Conservation (phyloP, 306 rosid genomes). For the Trifolium repens region DNA sequence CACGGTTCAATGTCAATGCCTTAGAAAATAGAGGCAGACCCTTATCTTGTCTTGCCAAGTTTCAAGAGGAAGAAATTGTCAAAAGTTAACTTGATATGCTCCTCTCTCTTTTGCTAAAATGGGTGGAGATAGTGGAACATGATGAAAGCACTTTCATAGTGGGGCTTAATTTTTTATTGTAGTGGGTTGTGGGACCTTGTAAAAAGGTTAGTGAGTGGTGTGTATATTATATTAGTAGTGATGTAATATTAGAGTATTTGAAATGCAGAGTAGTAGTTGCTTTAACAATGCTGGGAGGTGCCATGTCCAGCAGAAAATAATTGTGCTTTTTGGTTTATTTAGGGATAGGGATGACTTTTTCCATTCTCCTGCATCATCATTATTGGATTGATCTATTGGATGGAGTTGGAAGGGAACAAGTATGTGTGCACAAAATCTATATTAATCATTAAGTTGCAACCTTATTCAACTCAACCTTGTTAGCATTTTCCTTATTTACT, state of each 20-base stretch:
- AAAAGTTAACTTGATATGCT: slow-evolving; percentile 76
- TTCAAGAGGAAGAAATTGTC: slow-evolving; percentile 71
- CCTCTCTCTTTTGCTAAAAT: slow-evolving; percentile 51
- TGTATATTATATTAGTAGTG: slow-evolving; percentile 48
- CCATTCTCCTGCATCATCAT: slow-evolving; percentile 52
- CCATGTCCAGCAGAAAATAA: slow-evolving; percentile 52
- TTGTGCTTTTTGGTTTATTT: slow-evolving; percentile 53
- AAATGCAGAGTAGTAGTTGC: slow-evolving; percentile 52
- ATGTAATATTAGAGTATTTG: slow-evolving; percentile 48
- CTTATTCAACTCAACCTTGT: slow-evolving; percentile 23
- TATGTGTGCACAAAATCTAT: slow-evolving; percentile 18
- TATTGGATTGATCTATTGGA: slow-evolving; percentile 51
- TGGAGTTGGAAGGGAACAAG: slow-evolving; percentile 36
- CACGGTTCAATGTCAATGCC: slow-evolving; percentile 80
- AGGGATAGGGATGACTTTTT: slow-evolving; percentile 32
- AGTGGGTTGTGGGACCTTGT: slow-evolving; percentile 95
- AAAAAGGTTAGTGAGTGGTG: slow-evolving; percentile 58
- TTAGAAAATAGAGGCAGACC: slow-evolving; percentile 62
- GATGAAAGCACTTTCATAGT: slow-evolving; percentile 78
- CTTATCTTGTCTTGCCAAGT: slow-evolving; percentile 63
- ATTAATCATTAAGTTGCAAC: slow-evolving; percentile 14
- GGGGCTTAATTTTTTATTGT: slow-evolving; percentile 65
- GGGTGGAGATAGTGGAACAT: slow-evolving; percentile 77
- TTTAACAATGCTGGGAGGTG: slow-evolving; percentile 49
- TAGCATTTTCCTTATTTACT: not conserved